Conservation (phyloP, 352 stramenopile genomes). For the Pythium rishiriense region DNA sequence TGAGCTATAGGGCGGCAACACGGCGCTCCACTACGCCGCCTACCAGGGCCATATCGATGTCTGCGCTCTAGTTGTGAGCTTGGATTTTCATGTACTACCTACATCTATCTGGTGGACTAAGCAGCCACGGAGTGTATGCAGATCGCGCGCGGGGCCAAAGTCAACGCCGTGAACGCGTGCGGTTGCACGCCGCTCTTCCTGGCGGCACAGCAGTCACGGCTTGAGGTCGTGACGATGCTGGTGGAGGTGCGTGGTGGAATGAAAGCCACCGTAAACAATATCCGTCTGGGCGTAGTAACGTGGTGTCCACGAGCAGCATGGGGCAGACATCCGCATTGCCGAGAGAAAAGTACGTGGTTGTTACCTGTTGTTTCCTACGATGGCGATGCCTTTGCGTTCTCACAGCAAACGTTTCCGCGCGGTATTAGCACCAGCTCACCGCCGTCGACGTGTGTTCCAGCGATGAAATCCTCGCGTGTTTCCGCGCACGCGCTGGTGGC, state of each 20-base stretch:
- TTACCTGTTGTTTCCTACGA: background rate
- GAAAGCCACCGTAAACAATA: too few species aligned
- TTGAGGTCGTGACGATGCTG: constrained; percentile 44
- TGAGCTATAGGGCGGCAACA: constrained; percentile 48
- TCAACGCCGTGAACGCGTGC: constrained; percentile 52
- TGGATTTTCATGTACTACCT: background rate
- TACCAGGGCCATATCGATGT: constrained; percentile 56
- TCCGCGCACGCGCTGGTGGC: constrained; percentile 40
- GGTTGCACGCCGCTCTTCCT: constrained; percentile 75
- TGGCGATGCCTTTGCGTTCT: too few species aligned
- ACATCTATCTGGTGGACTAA: too few species aligned
- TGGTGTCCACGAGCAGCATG: constrained; percentile 42
- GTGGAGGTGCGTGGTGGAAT: constrained; percentile 41
- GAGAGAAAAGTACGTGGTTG: constrained; percentile 43
- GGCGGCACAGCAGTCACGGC: constrained; percentile 58
- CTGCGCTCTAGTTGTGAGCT: constrained; percentile 48
- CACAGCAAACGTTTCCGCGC: too few species aligned
- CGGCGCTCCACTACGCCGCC: constrained; percentile 72
- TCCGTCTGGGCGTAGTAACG: too few species aligned
- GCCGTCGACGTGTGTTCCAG: constrained; percentile 59
- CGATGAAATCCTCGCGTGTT: constrained; percentile 44
- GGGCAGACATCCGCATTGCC: constrained; percentile 46
- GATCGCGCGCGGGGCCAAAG: constrained; percentile 41
- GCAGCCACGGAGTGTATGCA: background rate
- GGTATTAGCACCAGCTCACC: constrained; percentile 62